Conservation (phyloP, 345 rosid genomes). For the Arabidopsis arenosa region DNA sequence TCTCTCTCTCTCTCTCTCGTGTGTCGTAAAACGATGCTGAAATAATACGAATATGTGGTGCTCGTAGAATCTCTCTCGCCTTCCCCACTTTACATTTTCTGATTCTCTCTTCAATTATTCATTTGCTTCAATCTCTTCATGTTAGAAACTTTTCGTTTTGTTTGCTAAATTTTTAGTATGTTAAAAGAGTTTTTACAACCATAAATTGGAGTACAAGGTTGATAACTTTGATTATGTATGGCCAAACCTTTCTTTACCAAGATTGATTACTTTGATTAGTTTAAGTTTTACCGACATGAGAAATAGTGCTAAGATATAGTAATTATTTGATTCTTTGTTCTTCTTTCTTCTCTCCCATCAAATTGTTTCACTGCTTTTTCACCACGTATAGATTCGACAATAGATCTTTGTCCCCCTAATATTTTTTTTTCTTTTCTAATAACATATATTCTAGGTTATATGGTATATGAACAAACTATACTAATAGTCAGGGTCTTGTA, state of each 20-base stretch:
- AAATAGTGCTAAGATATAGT: not conserved
- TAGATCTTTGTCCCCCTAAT: not conserved
- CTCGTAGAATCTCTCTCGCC: slow-evolving; percentile 11
- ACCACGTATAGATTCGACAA: not conserved
- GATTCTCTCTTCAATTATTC: not conserved
- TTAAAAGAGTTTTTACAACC: not conserved
- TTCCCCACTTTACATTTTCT: not conserved
- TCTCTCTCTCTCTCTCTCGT: not conserved
- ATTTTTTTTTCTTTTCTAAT: too few relatives aligned
- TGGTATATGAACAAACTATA: not conserved
- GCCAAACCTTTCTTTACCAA: too few relatives aligned
- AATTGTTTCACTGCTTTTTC: slow-evolving; percentile 12
- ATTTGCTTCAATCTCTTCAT: too few relatives aligned
- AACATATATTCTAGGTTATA: too few relatives aligned
- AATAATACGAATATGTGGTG: slow-evolving; percentile 23
- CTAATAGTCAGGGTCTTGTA: not conserved
- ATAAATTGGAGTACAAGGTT: not conserved
- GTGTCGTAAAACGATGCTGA: not conserved
- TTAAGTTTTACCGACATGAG: too few relatives aligned
- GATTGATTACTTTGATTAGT: too few relatives aligned
- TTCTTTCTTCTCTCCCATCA: not conserved
- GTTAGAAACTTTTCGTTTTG: not conserved
- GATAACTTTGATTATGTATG: too few relatives aligned
- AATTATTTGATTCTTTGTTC: not conserved
- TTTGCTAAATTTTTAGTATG: not conserved